These are phyloP conservation scores for Eutrema yunnanense DNA, from an alignment of 345 rosid genomes.

Conservation along the genomic window DNA sequence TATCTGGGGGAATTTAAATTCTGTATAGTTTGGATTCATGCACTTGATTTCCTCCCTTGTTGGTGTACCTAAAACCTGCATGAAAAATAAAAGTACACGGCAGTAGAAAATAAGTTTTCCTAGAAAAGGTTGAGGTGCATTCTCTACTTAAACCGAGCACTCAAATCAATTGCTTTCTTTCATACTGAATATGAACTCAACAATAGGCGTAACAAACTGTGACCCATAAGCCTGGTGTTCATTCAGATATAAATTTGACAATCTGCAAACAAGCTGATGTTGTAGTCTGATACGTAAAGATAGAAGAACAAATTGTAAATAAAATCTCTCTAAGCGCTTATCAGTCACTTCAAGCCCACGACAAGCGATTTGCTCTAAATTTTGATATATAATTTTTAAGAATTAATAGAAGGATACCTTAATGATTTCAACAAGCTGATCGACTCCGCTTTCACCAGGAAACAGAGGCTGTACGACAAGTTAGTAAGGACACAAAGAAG, in stretches of 20 bases:
- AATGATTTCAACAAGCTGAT: conserved; percentile 91
- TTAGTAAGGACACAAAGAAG: background rate
- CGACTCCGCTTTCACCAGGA: conserved; percentile 97
- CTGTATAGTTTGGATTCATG: conserved; percentile 93
- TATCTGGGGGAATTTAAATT: conserved; percentile 87
- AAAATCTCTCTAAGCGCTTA: background rate
- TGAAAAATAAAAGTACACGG: background rate
- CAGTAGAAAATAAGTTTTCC: conserved; percentile 7
- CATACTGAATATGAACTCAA: background rate
- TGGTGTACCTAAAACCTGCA: conserved; percentile 87
- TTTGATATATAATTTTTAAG: background rate
- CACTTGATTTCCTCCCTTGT: conserved; percentile 96
- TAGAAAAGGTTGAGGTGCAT: background rate
- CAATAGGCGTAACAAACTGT: background rate
- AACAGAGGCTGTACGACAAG: conserved; percentile 61
- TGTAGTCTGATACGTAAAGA: background rate
- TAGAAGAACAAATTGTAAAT: background rate
- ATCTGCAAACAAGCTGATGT: background rate
- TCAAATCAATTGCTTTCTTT: conserved; percentile 3
- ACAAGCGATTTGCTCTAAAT: background rate
- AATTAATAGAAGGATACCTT: conserved; percentile 44
- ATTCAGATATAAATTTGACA: background rate
- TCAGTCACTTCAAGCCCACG: background rate
- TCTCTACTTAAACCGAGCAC: conserved; percentile 13
- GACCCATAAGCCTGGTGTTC: background rate